These are phyloP conservation scores for Colletotrichum coccodes DNA, from an alignment of 2,329 filamentous ascomycete species.

Conservation along the genomic window DNA sequence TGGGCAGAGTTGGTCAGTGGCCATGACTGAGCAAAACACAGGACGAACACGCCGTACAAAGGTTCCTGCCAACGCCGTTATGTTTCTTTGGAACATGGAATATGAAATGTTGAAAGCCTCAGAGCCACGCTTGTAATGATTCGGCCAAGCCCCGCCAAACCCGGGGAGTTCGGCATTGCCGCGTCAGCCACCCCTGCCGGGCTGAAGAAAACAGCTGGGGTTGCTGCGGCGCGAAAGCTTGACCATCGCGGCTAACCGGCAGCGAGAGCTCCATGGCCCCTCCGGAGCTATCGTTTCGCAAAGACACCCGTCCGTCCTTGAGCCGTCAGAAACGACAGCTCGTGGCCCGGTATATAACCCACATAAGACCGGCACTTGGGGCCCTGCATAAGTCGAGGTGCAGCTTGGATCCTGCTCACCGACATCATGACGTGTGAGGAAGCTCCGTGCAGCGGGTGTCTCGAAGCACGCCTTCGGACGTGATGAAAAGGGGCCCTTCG, in stretches of 20 bases:
- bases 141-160: not conserved
- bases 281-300: not conserved
- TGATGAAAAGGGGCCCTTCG: not conserved
- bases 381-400: not conserved
- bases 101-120: not conserved
- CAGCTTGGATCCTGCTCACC: not conserved
- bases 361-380: not conserved
- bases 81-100: not conserved
- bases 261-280: constrained; percentile 15
- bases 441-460: constrained; percentile 12
- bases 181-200: constrained; percentile 28
- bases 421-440: constrained; percentile 22
- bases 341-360: not conserved
- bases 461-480: not conserved
- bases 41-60: constrained; percentile 19
- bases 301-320: not conserved
- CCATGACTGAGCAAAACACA: constrained; percentile 13
- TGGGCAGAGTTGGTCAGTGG: not conserved
- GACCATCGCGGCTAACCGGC: constrained; percentile 24
- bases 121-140: constrained; percentile 4
- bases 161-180: constrained; percentile 26
- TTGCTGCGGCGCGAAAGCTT: constrained; percentile 25
- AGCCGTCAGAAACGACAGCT: not conserved
- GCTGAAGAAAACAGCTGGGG: constrained; percentile 6
- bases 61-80: not conserved